These are phyloP conservation scores for Gossypium ekmanianum DNA, from an alignment of 345 rosid genomes.

Conservation along the genomic window DNA sequence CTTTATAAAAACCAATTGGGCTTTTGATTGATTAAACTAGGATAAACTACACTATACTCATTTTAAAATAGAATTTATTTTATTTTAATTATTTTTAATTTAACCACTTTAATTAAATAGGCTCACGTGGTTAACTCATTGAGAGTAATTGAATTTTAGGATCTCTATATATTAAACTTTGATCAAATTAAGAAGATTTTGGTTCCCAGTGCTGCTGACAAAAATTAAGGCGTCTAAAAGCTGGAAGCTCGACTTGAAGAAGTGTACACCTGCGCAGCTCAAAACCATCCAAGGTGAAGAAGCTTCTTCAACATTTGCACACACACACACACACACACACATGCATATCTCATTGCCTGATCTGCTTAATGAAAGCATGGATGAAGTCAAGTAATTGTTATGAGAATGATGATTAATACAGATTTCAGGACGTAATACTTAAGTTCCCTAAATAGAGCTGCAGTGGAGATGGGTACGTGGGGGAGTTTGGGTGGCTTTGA, in stretches of 20 bases:
- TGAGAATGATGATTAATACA: slow-evolving; percentile 22
- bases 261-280: slow-evolving; percentile 58
- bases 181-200: slow-evolving; percentile 67
- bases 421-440: slow-evolving; percentile 60
- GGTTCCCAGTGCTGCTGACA: slow-evolving; percentile 74
- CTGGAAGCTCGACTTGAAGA: slow-evolving; percentile 63
- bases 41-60: too few relatives aligned
- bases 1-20: neutral
- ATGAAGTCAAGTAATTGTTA: neutral
- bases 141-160: too few relatives aligned
- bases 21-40: too few relatives aligned
- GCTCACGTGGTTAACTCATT: too few relatives aligned
- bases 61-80: too few relatives aligned
- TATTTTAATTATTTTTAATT: too few relatives aligned
- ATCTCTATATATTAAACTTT: neutral
- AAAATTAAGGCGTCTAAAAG: slow-evolving; percentile 50
- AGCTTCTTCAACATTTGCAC: neutral
- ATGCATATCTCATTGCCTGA: neutral
- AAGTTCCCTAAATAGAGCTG: slow-evolving; percentile 42
- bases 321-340: too few relatives aligned
- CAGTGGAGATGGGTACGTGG: neutral
- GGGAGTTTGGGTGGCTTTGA: too few relatives aligned
- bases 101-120: too few relatives aligned
- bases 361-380: neutral
- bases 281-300: slow-evolving; percentile 58